Base-by-base conservation (phyloP, 106 monocot species). In the Alisma plantagoaquatica region DNA sequence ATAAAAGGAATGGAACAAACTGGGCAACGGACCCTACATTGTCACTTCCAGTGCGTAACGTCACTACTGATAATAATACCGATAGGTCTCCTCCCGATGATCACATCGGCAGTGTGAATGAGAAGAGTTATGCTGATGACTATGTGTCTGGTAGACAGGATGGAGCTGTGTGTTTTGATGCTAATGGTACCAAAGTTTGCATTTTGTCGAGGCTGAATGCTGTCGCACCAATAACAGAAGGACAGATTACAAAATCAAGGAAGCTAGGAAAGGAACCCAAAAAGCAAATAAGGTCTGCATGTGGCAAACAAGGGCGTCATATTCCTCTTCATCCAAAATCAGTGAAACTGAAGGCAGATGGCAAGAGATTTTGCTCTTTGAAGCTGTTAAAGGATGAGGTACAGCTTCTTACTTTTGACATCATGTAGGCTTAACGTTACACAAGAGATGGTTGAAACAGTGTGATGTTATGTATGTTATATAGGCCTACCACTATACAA, bases 141-240 rank as follows among this genome's bases (percentile, higher is more conserved):
- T n/a, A n/a, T n/a, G n/a, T n/a, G n/a, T n/a, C n/a, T n/a, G n/a
- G n/a, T n/a, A n/a, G n/a, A n/a, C n/a, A n/a, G n/a, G n/a, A n/a
- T 29, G 81, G 82, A 51, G 70, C 77, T 1, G 73, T 92, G 33
- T 92, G 82, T 71, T 70, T 92, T 33, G 92, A 92, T 76, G 81
- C 92, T 15, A 86, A 76, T 41, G 92, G 92, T 2, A 78, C 75
- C 29, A 92, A 92, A 57, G 49, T 92, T 51, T 61, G 78, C 17
- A 92, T 92, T 55, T 72, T 92, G 41, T 92, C 92, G 1, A 86
- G 82, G 61, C 60, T 61, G 43, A 68, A 57, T 29, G 61, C 66
- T 57, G 33, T 29, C 19, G 27, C 56, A 22, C 46, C 25, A 2
- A 31, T 51, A 46, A 18, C 63, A 4, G 29, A 53, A 22, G 57